Evolutionary conservation across 2,329 filamentous ascomycete species (phyloP).

Genomic region (Plenodomus tracheiphilus): DNA sequence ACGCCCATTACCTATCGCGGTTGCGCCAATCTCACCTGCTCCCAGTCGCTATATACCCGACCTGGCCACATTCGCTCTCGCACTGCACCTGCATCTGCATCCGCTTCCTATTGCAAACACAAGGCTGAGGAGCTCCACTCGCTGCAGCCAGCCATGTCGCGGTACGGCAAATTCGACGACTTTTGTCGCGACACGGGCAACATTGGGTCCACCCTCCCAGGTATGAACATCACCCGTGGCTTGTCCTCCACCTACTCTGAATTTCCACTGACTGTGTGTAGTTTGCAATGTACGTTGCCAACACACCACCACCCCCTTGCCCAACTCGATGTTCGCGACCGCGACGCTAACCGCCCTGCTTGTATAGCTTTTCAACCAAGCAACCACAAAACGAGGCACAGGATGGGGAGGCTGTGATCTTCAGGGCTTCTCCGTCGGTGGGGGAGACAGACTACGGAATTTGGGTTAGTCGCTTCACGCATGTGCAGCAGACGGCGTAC

Average conservation of each 20-base stretch:
- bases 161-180: conserved; percentile 47
- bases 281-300: conserved; percentile 54
- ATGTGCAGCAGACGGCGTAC: conserved; percentile 7
- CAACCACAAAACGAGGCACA: conserved; percentile 61
- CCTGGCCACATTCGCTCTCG: conserved; percentile 14
- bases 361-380: conserved; percentile 65
- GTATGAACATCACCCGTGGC: conserved; percentile 23
- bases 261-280: conserved; percentile 33
- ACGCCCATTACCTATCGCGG: conserved; percentile 11
- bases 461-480: conserved; percentile 63
- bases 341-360: conserved; percentile 31
- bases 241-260: not conserved
- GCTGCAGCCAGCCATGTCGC: conserved; percentile 33
- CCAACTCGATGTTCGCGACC: conserved; percentile 12
- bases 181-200: conserved; percentile 56
- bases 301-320: conserved; percentile 7
- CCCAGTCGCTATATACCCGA: conserved; percentile 5
- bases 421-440: conserved; percentile 71
- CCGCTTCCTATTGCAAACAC: conserved; percentile 13
- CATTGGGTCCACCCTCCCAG: conserved; percentile 44
- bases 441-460: conserved; percentile 72
- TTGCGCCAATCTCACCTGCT: conserved; percentile 8
- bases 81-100: conserved; percentile 14
- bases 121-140: conserved; percentile 28
- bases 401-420: conserved; percentile 73